Evolutionary conservation across 169 alveolate genomes (phyloP).

Genomic region (Plasmodium reichenowi): DNA sequence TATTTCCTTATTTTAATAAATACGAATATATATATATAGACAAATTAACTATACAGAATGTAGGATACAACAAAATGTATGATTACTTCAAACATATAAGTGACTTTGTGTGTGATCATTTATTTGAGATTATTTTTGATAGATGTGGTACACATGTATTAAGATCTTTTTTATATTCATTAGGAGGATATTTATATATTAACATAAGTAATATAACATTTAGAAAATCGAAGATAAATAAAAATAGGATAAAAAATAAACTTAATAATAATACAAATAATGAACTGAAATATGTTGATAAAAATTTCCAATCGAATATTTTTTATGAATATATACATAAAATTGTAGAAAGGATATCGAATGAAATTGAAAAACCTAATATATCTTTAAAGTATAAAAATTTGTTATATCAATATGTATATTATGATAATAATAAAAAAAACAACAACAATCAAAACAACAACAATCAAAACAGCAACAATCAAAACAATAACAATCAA

Average conservation of each 20-base stretch:
- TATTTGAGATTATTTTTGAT: constrained; percentile 28
- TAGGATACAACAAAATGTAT: background rate
- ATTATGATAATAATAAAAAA: constrained; percentile 18
- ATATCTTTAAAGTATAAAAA: constrained; percentile 30
- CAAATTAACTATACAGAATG: constrained; percentile 35
- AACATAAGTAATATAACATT: constrained; percentile 45
- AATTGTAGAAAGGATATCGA: constrained; percentile 28
- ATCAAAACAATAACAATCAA: too few relatives aligned
- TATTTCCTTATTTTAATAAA: constrained; percentile 47
- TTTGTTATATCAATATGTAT: constrained; percentile 56
- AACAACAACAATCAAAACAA: too few relatives aligned
- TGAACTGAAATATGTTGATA: background rate
- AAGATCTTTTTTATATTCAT: constrained; percentile 65
- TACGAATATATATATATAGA: constrained; percentile 60
- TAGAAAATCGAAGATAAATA: constrained; percentile 66
- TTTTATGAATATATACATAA: constrained; percentile 22
- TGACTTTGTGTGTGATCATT: constrained; percentile 15
- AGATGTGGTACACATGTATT: constrained; percentile 65
- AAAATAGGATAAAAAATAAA: constrained; percentile 24
- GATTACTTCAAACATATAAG: constrained; percentile 19
- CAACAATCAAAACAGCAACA: too few relatives aligned
- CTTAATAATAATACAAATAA: background rate
- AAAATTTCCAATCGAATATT: background rate
- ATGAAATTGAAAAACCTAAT: constrained; percentile 49
- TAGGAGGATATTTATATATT: constrained; percentile 54